Evolutionary conservation across 2,329 filamentous ascomycete genomes (phyloP).

Genomic region (Paecilomyces sp.): DNA sequence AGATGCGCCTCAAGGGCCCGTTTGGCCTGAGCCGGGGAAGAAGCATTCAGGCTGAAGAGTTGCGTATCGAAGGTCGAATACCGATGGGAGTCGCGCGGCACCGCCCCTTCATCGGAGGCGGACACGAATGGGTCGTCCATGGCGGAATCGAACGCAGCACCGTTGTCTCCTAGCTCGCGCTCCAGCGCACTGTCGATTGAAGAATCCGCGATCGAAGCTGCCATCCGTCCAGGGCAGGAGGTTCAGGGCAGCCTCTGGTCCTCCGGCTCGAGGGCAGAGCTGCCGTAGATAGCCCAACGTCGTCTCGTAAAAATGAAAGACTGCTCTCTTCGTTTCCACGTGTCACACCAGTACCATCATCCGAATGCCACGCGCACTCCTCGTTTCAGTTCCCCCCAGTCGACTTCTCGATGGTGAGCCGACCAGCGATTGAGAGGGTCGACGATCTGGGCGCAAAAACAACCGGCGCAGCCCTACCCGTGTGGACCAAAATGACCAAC

Average conservation of each 20-base stretch:
- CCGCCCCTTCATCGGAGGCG: slow-evolving; percentile 34
- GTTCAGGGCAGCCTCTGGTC: slow-evolving; percentile 7
- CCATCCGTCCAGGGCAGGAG: slow-evolving; percentile 1
- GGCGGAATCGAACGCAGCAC: slow-evolving; percentile 13
- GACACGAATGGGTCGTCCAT: slow-evolving; percentile 55
- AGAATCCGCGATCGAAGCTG: slow-evolving; percentile 6
- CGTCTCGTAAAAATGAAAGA: slow-evolving; percentile 15
- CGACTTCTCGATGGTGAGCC: slow-evolving; percentile 13
- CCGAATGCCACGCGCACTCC: slow-evolving; percentile 10
- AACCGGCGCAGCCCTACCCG: not conserved
- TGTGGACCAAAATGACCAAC: not conserved
- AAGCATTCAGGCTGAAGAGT: slow-evolving; percentile 69
- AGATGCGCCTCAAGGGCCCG: slow-evolving; percentile 86
- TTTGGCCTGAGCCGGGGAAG: slow-evolving; percentile 80
- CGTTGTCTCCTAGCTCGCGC: slow-evolving; percentile 9
- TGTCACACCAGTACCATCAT: slow-evolving; percentile 22
- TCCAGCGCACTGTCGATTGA: slow-evolving; percentile 5
- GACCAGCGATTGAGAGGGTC: slow-evolving; percentile 18
- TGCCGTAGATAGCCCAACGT: slow-evolving; percentile 14
- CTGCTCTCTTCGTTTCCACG: slow-evolving; percentile 6
- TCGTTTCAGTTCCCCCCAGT: not conserved
- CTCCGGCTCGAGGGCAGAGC: slow-evolving; percentile 15
- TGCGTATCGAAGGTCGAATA: slow-evolving; percentile 80
- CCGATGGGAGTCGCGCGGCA: slow-evolving; percentile 50
- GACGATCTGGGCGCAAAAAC: not conserved